phyloP scores from a whole-genome alignment of 208 protist genomes.

The Acanthamoeba royreba region DNA sequence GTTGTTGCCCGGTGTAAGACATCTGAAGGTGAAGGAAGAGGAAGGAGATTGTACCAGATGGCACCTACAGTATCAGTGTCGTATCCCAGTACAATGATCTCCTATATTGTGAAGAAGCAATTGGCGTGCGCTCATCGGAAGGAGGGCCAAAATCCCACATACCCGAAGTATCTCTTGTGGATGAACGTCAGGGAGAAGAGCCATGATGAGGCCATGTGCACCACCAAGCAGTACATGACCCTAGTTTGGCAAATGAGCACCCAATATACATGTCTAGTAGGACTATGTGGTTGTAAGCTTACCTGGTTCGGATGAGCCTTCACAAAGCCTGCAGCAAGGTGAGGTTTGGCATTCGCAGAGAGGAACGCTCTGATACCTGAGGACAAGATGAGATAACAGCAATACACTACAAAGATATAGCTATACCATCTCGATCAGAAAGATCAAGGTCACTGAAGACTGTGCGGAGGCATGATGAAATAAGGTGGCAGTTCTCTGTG shows the following conservation, averaged over 20 bases:
- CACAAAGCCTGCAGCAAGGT: neutral
- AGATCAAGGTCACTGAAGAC: neutral
- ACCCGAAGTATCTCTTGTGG: neutral
- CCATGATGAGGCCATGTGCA: neutral
- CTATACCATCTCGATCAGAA: neutral
- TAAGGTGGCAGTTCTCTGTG: neutral
- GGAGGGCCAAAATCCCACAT: neutral
- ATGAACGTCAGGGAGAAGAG: neutral
- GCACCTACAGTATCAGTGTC: neutral
- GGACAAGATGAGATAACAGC: too few relatives aligned
- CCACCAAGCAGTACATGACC: neutral
- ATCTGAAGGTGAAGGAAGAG: too few relatives aligned
- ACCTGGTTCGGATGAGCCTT: neutral
- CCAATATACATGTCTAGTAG: too few relatives aligned
- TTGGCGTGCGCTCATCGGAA: neutral
- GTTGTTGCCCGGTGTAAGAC: too few relatives aligned
- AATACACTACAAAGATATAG: neutral
- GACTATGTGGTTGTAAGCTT: neutral
- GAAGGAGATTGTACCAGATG: neutral
- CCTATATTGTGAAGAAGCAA: neutral
- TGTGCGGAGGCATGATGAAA: neutral
- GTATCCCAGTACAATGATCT: neutral
- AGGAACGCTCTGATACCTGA: neutral
- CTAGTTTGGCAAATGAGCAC: neutral
- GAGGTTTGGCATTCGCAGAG: neutral